Evolutionary conservation across 305 asterid species (phyloP).

Genomic region (Rubia balearica): DNA sequence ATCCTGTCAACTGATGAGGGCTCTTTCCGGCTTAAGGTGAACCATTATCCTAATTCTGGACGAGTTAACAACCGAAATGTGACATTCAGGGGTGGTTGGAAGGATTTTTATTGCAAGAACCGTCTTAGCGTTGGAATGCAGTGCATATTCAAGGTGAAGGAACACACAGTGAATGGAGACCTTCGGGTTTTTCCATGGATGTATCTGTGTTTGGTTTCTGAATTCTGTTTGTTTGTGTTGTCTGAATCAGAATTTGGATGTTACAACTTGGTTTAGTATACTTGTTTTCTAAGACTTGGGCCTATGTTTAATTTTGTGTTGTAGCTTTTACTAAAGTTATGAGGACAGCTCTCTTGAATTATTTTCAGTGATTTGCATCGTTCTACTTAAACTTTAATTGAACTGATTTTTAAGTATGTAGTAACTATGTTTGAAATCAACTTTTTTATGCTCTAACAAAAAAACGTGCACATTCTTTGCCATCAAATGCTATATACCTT

Average conservation of each 20-base stretch:
- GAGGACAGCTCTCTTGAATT: too few relatives aligned
- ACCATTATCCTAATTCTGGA: not conserved
- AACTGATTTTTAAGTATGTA: too few relatives aligned
- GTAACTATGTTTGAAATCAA: too few relatives aligned
- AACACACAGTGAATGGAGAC: not conserved
- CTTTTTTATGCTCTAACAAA: too few relatives aligned
- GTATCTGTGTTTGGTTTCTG: not conserved
- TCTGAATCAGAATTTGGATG: too few relatives aligned
- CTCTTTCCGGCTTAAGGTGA: not conserved
- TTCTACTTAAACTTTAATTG: too few relatives aligned
- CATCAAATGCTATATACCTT: too few relatives aligned
- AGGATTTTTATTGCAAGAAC: not conserved
- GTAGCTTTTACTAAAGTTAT: too few relatives aligned
- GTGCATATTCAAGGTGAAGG: not conserved
- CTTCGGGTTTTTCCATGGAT: not conserved
- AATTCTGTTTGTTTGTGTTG: too few relatives aligned
- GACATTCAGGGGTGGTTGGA: not conserved
- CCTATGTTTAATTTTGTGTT: too few relatives aligned
- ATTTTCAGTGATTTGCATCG: too few relatives aligned
- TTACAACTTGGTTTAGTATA: not conserved
- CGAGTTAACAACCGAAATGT: not conserved
- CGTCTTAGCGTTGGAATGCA: not conserved
- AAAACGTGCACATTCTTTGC: too few relatives aligned
- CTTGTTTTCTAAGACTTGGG: not conserved
- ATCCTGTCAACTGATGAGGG: not conserved